Evolutionary conservation across 345 rosid genomes (phyloP).

Genomic region (Zanthoxylum bungeanum): DNA sequence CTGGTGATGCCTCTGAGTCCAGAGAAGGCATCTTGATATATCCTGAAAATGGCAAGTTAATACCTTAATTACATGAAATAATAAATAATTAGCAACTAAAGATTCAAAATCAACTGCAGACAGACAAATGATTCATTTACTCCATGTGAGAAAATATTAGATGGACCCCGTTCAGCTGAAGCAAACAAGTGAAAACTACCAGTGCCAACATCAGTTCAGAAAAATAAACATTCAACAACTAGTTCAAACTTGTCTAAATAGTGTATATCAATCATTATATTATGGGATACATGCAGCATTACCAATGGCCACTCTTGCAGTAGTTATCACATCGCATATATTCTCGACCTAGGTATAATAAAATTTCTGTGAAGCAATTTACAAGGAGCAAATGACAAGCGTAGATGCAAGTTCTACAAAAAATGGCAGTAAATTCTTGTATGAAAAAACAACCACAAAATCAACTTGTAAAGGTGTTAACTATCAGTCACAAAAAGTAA

Average conservation of each 20-base stretch:
- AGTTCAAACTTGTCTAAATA: not conserved
- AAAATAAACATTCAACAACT: not conserved
- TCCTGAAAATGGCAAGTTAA: slow-evolving; percentile 45
- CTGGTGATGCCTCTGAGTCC: slow-evolving; percentile 96
- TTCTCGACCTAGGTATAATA: not conserved
- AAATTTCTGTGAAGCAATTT: not conserved
- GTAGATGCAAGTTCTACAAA: not conserved
- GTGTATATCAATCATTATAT: not conserved
- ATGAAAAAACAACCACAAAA: not conserved
- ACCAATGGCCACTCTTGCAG: too few relatives aligned
- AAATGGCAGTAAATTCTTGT: not conserved
- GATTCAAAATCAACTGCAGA: not conserved
- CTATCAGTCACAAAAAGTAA: slow-evolving; percentile 8
- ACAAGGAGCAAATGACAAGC: not conserved
- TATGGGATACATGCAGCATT: not conserved
- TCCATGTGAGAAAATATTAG: not conserved
- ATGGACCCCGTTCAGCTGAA: slow-evolving; percentile 10
- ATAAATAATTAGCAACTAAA: not conserved
- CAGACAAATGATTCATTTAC: not conserved
- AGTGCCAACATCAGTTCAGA: not conserved
- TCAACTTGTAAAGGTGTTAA: not conserved
- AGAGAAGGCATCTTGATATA: slow-evolving; percentile 89
- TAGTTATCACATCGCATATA: not conserved
- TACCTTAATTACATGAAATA: slow-evolving; percentile 5
- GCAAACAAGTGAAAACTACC: not conserved